Evolutionary conservation across 257 asterid genomes (phyloP).

Genomic region (Oldenlandia corymbosa): DNA sequence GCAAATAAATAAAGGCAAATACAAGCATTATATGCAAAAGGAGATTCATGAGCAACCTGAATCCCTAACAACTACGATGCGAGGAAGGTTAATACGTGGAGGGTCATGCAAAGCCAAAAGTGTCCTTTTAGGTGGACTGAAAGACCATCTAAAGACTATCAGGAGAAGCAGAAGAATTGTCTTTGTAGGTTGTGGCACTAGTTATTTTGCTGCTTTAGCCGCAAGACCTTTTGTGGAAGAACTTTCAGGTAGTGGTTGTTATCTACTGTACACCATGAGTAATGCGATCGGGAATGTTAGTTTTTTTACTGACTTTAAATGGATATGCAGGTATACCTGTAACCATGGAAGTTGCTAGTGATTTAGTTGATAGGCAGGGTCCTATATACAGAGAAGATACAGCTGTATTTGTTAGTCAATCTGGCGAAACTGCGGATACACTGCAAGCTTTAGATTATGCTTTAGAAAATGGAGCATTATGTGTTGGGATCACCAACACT

Average conservation of each 20-base stretch:
- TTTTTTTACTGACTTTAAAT: conserved; percentile 3
- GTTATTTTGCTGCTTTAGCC: conserved; percentile 97
- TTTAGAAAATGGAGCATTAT: conserved; percentile 82
- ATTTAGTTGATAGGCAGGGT: conserved; percentile 93
- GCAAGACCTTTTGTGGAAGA: conserved; percentile 91
- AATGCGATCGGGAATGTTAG: not conserved
- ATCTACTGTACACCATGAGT: not conserved
- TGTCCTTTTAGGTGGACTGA: conserved; percentile 92
- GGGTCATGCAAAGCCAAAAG: conserved; percentile 83
- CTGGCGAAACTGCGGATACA: conserved; percentile 98
- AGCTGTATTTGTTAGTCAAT: conserved; percentile 89
- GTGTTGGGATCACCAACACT: conserved; percentile 97
- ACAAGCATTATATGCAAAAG: conserved; percentile 96
- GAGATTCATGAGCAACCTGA: conserved; percentile 98
- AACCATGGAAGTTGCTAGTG: conserved; percentile 97
- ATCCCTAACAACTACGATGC: conserved; percentile 88
- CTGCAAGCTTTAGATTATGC: conserved; percentile 92
- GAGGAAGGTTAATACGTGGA: conserved; percentile 95
- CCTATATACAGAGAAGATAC: conserved; percentile 97
- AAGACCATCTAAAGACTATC: conserved; percentile 89
- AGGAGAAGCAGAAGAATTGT: conserved; percentile 95
- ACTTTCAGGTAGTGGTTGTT: conserved; percentile 67
- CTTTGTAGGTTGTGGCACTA: conserved; percentile 94
- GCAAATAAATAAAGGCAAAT: conserved; percentile 92
- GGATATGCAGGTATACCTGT: conserved; percentile 73